A percentile compares a stretch with the other conserved stretches of the same genome.
phyloP scores from a whole-genome alignment of 1,284 basidiomycete species.

The Heterobasidion occidentale region DNA sequence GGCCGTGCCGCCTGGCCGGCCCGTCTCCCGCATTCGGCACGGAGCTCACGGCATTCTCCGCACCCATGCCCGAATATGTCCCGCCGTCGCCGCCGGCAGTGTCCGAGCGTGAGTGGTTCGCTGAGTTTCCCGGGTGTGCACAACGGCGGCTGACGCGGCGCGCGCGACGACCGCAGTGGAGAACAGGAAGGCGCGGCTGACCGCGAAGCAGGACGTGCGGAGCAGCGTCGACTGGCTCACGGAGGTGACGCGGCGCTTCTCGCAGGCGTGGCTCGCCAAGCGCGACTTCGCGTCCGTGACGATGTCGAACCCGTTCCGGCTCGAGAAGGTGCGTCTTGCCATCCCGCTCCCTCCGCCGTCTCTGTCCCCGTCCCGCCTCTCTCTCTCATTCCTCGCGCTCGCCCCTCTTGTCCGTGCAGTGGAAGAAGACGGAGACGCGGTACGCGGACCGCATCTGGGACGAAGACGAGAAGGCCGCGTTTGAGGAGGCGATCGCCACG shows the following conservation, averaged over 20 bases:
- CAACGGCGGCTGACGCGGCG: neutral
- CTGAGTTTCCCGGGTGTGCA: neutral
- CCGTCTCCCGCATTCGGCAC: neutral
- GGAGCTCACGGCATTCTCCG: too few relatives aligned
- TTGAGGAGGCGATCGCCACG: conserved; percentile 66
- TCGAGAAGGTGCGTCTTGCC: conserved; percentile 46
- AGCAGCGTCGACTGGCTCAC: conserved; percentile 72
- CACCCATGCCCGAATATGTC: too few relatives aligned
- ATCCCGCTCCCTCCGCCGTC: neutral
- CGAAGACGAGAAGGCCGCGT: conserved; percentile 60
- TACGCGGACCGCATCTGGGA: conserved; percentile 70
- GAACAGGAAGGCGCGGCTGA: conserved; percentile 44
- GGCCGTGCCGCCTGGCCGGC: neutral
- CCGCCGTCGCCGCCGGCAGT: conserved; percentile 25
- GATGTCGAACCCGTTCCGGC: conserved; percentile 48
- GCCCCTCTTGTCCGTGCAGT: conserved; percentile 32
- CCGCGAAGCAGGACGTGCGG: conserved; percentile 38
- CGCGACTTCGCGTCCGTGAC: conserved; percentile 49
- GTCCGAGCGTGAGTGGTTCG: conserved; percentile 33
- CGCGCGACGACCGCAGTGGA: conserved; percentile 37
- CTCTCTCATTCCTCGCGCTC: conserved; percentile 3
- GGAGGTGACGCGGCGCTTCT: conserved; percentile 61
- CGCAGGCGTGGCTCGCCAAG: conserved; percentile 49
- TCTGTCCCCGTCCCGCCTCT: neutral
- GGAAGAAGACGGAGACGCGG: conserved; percentile 62